Conservation (phyloP, 192 early-diverging fungal genomes). For the Gryganskiella cystojenkinii region DNA sequence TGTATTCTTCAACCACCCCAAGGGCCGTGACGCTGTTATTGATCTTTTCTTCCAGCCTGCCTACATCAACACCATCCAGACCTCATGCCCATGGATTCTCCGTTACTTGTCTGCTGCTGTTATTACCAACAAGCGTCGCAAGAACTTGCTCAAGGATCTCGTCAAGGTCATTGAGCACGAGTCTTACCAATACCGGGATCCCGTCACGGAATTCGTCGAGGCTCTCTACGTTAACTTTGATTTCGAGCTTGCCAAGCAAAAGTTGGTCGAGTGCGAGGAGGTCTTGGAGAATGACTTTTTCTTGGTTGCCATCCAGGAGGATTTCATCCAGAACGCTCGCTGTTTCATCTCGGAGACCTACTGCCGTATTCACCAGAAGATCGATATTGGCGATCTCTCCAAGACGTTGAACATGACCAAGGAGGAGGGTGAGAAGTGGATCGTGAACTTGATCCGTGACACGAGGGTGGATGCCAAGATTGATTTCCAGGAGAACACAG, state of each 20-base stretch:
- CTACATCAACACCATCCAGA: constrained; percentile 98
- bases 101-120: constrained; percentile 94
- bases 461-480: constrained; percentile 98
- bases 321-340: constrained; percentile 95
- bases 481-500: constrained; percentile 94
- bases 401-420: constrained; percentile 86
- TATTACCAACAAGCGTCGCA: constrained; percentile 90
- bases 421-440: constrained; percentile 97
- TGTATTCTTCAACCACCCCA: constrained; percentile 80
- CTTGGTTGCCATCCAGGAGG: constrained; percentile 85
- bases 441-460: constrained; percentile 96
- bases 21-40: constrained; percentile 93
- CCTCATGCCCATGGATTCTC: constrained; percentile 95
- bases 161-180: constrained; percentile 91
- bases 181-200: constrained; percentile 85
- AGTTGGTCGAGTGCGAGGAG: constrained; percentile 88
- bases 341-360: constrained; percentile 97
- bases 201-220: constrained; percentile 94
- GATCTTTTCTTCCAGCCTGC: constrained; percentile 92
- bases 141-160: constrained; percentile 89
- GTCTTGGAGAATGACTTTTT: constrained; percentile 94
- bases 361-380: constrained; percentile 97
- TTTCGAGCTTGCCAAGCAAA: constrained; percentile 91
- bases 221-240: constrained; percentile 94
- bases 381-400: constrained; percentile 87